phyloP scores from a whole-genome alignment of 208 protist genomes.

The Trypanosoma cruzi region DNA sequence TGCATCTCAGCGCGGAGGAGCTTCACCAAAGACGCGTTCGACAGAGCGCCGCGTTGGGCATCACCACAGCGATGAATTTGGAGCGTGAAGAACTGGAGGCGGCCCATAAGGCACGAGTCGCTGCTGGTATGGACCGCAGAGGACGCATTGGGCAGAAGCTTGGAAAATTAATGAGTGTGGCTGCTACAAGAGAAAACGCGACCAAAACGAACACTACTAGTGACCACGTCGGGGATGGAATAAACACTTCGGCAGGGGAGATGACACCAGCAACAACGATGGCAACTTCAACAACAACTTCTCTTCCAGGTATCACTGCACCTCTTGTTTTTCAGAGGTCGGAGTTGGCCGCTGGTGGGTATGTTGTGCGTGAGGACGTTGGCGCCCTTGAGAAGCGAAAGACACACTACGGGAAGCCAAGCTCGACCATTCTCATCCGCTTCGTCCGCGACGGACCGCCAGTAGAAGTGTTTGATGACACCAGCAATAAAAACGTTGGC shows the following conservation, averaged over 20 bases:
- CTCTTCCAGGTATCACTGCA: constrained; percentile 15
- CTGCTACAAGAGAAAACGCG: neutral
- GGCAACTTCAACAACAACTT: constrained; percentile 1
- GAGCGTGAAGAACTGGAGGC: constrained; percentile 64
- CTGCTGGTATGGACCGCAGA: constrained; percentile 61
- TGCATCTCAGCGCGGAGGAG: constrained; percentile 75
- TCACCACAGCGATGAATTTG: constrained; percentile 66
- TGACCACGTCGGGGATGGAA: neutral
- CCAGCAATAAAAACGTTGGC: neutral
- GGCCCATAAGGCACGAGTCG: constrained; percentile 51
- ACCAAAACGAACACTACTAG: neutral
- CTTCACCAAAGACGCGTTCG: constrained; percentile 69
- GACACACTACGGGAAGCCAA: constrained; percentile 58
- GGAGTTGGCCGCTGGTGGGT: constrained; percentile 68
- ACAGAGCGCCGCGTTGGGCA: constrained; percentile 69
- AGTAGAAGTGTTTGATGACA: constrained; percentile 13
- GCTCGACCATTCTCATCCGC: constrained; percentile 75
- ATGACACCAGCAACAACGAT: neutral
- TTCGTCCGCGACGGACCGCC: constrained; percentile 36
- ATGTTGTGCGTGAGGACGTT: constrained; percentile 43
- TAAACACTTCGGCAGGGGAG: neutral
- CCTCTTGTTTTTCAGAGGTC: constrained; percentile 69
- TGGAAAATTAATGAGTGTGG: constrained; percentile 45
- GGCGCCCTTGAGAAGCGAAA: constrained; percentile 7
- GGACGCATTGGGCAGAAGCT: constrained; percentile 62